Base-by-base conservation (phyloP, 805 yeast species). In the Lipomyces anomalus region DNA sequence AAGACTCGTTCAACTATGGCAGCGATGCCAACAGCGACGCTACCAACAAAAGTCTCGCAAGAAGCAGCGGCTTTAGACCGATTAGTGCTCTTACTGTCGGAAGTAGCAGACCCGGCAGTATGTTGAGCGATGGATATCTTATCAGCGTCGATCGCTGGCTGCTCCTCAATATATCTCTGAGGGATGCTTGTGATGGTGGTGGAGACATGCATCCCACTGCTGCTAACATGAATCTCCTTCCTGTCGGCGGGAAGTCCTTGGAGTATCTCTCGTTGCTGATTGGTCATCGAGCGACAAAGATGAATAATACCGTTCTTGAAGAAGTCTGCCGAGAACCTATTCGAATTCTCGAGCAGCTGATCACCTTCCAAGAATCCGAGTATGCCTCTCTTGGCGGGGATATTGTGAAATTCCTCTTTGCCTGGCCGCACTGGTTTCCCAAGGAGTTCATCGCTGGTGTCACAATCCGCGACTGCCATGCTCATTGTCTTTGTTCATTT, bases 211-310 rank as follows among this genome's bases (percentile, higher is more conserved):
- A 43, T 18, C 26, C 35, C 2, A 42, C 46, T 46, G n/a, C 22
- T 5, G 16, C 43, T n/a, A 38, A 46, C 11, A 42, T 46, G 50
- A 40, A 38, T 20, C 22, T 38, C 5, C 32, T 46, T 9, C 50
- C 50, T 22, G 41, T 22, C 4, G 30, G 28, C 9, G 35, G 28
- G 4, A 38, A 36, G 16, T 29, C 35, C n/a, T 42, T 46, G 22
- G 24, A 34, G 26, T 42, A 42, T 21, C 33, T 46, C 4, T 20
- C 26, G 9, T 34, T 34, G n/a, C 9, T 20, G 13, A 42, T 46
- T 21, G 21, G n/a, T n/a, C n/a, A n/a, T n/a, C n/a, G n/a, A n/a
- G n/a, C n/a, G n/a, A n/a, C n/a, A n/a, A n/a, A 6, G 17, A 23
- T 36, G 3, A 20, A 22, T 9, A 32, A 33, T 24, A 26, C 33